Evolutionary conservation across 345 rosid species (phyloP).

Genomic region (Cardamine resedifolia): DNA sequence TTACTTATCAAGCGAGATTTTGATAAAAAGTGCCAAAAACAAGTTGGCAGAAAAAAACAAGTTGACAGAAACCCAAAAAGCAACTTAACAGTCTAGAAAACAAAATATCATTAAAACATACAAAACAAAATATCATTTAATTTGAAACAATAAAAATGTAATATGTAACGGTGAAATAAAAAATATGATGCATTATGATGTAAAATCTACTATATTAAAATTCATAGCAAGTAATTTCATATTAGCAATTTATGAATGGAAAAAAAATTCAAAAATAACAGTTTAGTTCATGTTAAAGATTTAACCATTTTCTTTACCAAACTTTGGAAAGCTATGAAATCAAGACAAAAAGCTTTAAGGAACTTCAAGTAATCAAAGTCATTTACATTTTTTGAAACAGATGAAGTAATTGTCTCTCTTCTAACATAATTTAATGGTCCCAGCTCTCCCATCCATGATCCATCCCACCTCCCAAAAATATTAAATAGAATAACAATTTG

Average conservation of each 20-base stretch:
- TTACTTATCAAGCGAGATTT: neutral
- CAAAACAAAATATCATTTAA: neutral
- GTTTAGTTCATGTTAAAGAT: neutral
- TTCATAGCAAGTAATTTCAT: too few species aligned
- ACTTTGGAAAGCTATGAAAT: neutral
- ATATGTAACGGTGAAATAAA: neutral
- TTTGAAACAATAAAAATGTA: neutral
- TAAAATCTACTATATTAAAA: neutral
- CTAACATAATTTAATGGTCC: conserved; percentile 24
- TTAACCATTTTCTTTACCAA: neutral
- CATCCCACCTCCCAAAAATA: conserved; percentile 27
- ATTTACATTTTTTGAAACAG: conserved; percentile 16
- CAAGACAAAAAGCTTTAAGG: neutral
- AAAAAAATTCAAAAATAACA: too few species aligned
- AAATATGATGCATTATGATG: neutral
- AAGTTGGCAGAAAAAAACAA: conserved; percentile 36
- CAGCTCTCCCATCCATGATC: conserved; percentile 6
- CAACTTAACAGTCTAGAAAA: conserved; percentile 16
- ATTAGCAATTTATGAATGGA: neutral
- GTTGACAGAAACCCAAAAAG: conserved; percentile 24
- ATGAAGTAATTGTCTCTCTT: neutral
- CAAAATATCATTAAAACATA: conserved; percentile 18
- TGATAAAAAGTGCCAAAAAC: conserved; percentile 3
- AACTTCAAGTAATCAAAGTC: neutral
- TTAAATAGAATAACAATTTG: conserved; percentile 23